Conservation (phyloP, 2,329 filamentous ascomycete species). For the Phaeosphaeriaceae sp. region DNA sequence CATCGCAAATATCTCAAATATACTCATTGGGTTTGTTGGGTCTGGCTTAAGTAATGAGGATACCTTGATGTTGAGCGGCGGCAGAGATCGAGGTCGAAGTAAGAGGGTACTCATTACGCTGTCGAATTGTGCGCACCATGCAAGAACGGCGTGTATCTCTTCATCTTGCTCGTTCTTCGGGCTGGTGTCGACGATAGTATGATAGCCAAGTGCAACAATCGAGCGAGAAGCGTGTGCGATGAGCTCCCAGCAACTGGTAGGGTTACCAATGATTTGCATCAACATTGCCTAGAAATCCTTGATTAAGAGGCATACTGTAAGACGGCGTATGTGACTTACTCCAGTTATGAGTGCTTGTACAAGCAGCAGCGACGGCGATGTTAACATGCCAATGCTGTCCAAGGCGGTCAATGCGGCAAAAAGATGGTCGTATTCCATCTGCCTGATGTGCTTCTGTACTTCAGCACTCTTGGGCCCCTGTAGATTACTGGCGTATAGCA, state of each 20-base stretch:
- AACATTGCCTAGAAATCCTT: conserved; percentile 31
- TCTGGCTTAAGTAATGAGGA: conserved; percentile 32
- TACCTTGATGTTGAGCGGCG: conserved; percentile 31
- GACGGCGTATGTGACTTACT: conserved; percentile 18
- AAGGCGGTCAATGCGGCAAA: conserved; percentile 39
- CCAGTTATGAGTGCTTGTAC: conserved; percentile 41
- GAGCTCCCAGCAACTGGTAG: conserved; percentile 40
- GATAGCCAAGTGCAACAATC: conserved; percentile 41
- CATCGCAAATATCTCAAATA: conserved; percentile 31
- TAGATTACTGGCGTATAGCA: conserved; percentile 33
- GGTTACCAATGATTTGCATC: conserved; percentile 45
- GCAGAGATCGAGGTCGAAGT: conserved; percentile 38
- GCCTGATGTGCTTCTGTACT: conserved; percentile 33
- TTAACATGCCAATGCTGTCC: conserved; percentile 37
- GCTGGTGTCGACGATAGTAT: conserved; percentile 22
- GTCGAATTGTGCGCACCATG: conserved; percentile 43
- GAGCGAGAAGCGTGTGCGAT: conserved; percentile 41
- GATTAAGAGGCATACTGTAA: neutral
- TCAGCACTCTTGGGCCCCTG: conserved; percentile 28
- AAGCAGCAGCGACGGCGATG: conserved; percentile 33
- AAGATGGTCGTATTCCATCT: conserved; percentile 37
- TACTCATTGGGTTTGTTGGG: conserved; percentile 30
- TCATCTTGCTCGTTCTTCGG: conserved; percentile 28
- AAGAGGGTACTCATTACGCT: conserved; percentile 39
- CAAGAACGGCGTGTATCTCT: conserved; percentile 36